Conservation (phyloP, 1,284 basidiomycete species). For the Ustilago trichophora region DNA sequence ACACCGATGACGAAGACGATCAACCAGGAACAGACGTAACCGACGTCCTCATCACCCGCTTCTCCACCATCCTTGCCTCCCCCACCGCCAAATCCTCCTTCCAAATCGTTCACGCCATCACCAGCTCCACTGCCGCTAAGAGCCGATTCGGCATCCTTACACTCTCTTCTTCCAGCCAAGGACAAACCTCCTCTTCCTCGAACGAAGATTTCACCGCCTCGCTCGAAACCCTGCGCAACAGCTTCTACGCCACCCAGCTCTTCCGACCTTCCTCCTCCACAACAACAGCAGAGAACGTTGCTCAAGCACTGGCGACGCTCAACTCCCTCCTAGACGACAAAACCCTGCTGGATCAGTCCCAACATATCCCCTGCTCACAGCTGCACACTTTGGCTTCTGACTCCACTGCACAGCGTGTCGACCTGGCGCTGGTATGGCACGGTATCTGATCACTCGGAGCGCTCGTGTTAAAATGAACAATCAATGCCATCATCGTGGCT, state of each 20-base stretch:
- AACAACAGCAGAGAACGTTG: no score
- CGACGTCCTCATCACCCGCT: constrained; percentile 5
- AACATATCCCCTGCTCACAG: constrained; percentile 17
- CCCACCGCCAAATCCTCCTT: not conserved
- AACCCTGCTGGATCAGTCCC: not conserved
- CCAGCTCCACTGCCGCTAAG: constrained; percentile 3
- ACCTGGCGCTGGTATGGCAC: constrained; percentile 41
- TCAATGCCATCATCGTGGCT: no score
- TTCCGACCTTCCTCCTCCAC: constrained; percentile 1
- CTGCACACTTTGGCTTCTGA: constrained; percentile 6
- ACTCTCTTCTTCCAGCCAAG: no score
- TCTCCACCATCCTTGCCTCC: not conserved
- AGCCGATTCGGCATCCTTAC: constrained; percentile 32
- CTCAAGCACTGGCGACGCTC: no score
- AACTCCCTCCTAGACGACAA: not conserved
- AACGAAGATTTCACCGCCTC: not conserved
- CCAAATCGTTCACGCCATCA: constrained; percentile 13
- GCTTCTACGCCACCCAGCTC: constrained; percentile 18
- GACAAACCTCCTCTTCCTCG: not conserved
- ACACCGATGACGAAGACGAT: constrained; percentile 45
- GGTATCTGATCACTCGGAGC: constrained; percentile 19
- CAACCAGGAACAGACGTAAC: constrained; percentile 21
- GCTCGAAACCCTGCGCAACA: not conserved
- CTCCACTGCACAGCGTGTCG: constrained; percentile 4
- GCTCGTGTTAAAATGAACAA: not conserved